These are phyloP conservation scores for Arthrocladium fulminans DNA, from an alignment of 2,329 filamentous ascomycete genomes.

Conservation along the genomic window DNA sequence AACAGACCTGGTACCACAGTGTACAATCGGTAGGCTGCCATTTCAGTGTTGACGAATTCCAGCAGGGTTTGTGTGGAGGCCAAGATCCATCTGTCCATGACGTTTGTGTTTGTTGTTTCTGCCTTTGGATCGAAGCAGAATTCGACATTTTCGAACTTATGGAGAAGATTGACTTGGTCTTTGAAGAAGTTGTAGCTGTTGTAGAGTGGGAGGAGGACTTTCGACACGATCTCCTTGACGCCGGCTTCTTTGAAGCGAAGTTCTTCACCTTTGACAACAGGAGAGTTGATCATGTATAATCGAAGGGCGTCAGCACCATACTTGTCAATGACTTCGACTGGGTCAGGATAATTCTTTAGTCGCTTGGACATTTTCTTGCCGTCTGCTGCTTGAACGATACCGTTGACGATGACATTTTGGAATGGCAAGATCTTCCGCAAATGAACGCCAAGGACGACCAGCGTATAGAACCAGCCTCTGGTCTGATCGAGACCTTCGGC, in stretches of 20 bases:
- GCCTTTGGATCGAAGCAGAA: conserved; percentile 65
- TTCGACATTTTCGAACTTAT: conserved; percentile 69
- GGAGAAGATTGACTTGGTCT: conserved; percentile 70
- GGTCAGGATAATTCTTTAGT: conserved; percentile 84
- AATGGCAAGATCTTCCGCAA: conserved; percentile 73
- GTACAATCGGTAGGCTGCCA: conserved; percentile 67
- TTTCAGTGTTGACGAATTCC: conserved; percentile 80
- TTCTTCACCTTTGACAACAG: conserved; percentile 76
- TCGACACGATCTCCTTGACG: conserved; percentile 81
- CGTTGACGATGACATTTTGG: conserved; percentile 83
- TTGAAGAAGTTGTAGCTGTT: conserved; percentile 91
- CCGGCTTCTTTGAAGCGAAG: conserved; percentile 76
- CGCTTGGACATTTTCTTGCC: conserved; percentile 95
- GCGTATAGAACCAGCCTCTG: conserved; percentile 84
- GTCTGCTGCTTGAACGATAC: conserved; percentile 78
- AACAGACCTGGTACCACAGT: conserved; percentile 76
- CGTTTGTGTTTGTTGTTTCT: conserved; percentile 66
- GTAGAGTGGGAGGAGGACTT: conserved; percentile 77
- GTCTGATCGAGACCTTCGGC: conserved; percentile 83
- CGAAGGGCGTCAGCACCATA: conserved; percentile 84
- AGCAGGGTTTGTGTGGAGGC: conserved; percentile 77
- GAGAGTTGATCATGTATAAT: conserved; percentile 87
- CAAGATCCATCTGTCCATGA: conserved; percentile 88
- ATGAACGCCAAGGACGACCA: conserved; percentile 73
- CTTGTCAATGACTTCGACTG: conserved; percentile 64